Evolutionary conservation across 1,284 basidiomycete species (phyloP).

Genomic region (Fomitopsis palustris): DNA sequence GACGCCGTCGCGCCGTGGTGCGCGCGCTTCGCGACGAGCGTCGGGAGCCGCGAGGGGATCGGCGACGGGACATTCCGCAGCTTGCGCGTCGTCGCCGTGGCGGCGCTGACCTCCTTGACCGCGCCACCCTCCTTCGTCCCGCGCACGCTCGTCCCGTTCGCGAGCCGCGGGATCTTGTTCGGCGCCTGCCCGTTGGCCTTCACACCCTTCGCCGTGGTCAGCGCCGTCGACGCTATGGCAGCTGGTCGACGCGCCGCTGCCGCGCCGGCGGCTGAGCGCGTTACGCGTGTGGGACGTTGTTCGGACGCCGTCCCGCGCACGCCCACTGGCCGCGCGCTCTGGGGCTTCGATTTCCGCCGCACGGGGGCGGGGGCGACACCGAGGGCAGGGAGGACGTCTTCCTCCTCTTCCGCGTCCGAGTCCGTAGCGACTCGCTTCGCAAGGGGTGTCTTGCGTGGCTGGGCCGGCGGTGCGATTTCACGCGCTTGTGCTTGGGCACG

Average conservation of each 20-base stretch:
- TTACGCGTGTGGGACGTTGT: slow-evolving; percentile 66
- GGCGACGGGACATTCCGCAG: slow-evolving; percentile 46
- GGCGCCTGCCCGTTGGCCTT: slow-evolving; percentile 46
- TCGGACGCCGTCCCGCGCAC: slow-evolving; percentile 57
- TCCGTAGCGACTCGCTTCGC: slow-evolving; percentile 67
- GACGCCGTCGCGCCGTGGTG: slow-evolving; percentile 46
- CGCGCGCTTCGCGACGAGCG: slow-evolving; percentile 52
- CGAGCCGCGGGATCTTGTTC: slow-evolving; percentile 75
- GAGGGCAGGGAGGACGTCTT: slow-evolving; percentile 62
- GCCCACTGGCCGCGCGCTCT: slow-evolving; percentile 34
- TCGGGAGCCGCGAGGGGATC: slow-evolving; percentile 71
- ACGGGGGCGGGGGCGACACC: slow-evolving; percentile 39
- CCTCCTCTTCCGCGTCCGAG: slow-evolving; percentile 56
- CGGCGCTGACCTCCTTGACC: slow-evolving; percentile 29
- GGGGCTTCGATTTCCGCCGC: slow-evolving; percentile 39
- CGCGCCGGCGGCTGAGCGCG: slow-evolving; percentile 62
- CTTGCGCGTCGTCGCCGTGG: slow-evolving; percentile 30
- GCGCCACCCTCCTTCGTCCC: slow-evolving; percentile 30
- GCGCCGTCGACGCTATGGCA: slow-evolving; percentile 19
- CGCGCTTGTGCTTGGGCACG: slow-evolving; percentile 63
- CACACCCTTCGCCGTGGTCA: slow-evolving; percentile 18
- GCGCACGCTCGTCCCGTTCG: slow-evolving; percentile 47
- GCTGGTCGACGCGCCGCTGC: slow-evolving; percentile 42
- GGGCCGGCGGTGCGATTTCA: slow-evolving; percentile 71
- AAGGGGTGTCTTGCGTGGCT: slow-evolving; percentile 82